Evolutionary conservation across 1,139 yeast species (phyloP).

Genomic region (Kodamaea sp.): DNA sequence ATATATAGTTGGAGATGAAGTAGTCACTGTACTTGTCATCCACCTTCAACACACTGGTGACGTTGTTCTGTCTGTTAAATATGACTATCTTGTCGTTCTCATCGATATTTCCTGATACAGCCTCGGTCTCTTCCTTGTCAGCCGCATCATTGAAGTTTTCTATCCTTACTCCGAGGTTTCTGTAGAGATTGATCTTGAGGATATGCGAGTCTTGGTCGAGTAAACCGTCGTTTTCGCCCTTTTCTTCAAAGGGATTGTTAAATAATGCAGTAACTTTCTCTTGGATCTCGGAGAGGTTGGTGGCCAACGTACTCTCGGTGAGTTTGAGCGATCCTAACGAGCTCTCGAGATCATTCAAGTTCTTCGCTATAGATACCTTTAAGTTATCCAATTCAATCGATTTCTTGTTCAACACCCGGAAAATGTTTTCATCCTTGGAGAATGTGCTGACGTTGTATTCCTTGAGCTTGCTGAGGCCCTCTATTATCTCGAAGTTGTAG

Average conservation of each 20-base stretch:
- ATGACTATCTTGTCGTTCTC: slow-evolving; percentile 45
- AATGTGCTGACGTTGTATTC: slow-evolving; percentile 8
- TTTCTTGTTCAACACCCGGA: slow-evolving; percentile 29
- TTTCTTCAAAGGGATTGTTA: slow-evolving; percentile 13
- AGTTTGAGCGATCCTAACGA: slow-evolving; percentile 49
- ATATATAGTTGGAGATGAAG: slow-evolving; percentile 66
- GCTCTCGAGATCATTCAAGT: slow-evolving; percentile 57
- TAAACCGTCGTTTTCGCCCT: slow-evolving; percentile 19
- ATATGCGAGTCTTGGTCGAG: slow-evolving; percentile 34
- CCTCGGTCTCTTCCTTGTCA: slow-evolving; percentile 1
- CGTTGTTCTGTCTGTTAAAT: slow-evolving; percentile 48
- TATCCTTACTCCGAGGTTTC: slow-evolving; percentile 45
- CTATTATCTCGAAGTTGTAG: slow-evolving; percentile 15
- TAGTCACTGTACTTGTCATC: slow-evolving; percentile 63
- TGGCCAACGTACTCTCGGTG: slow-evolving; percentile 41
- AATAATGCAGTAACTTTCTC: slow-evolving; percentile 25
- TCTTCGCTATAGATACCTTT: slow-evolving; percentile 57
- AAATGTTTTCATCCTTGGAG: slow-evolving; percentile 22
- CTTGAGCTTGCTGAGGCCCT: slow-evolving; percentile 12
- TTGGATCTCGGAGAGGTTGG: slow-evolving; percentile 25
- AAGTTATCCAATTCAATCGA: slow-evolving; percentile 45
- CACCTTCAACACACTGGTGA: slow-evolving; percentile 53
- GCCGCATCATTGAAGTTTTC: slow-evolving; percentile 21
- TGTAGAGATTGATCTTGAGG: slow-evolving; percentile 46
- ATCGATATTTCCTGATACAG: slow-evolving; percentile 13